Evolutionary conservation across 106 monocot species (phyloP), one percentile per base, ranked within the genome.

Genomic region (Hemerocallis citrina): DNA sequence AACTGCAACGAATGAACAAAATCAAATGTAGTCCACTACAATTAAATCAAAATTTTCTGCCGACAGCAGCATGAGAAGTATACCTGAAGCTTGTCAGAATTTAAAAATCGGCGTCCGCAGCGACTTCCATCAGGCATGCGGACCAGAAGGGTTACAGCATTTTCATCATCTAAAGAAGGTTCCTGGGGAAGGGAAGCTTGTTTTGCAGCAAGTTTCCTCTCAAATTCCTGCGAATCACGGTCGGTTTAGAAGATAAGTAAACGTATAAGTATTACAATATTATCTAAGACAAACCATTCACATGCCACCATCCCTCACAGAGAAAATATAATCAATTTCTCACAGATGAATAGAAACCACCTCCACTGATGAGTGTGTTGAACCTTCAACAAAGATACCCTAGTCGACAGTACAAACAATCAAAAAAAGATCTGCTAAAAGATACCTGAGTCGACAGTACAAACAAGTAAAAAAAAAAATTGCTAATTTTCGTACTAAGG

Each of bases 121-220:
- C 91, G 87, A 44, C 77, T 87, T 13, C 96, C 96, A 85, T 91
- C 91, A 47, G 96, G 91, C 84, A 98, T 77, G 49, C 91, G 86
- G 38, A 98, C 70, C 20, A 91, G 79, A 58, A 98, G 74, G 12
- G 91, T 98, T 17, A 98, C 79, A 38, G 91, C 71, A 78, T 70
- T 77, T 67, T 88, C 84, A 70, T 85, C 79, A 48, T 87, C 84
- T 46, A 31, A 30, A 41, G 76, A 66, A 50, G 95, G 95, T 69
- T 96, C 90, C 40, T 35, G 58, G 9, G 95, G 90, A 32, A 96
- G 70, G 15, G 81, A 87, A 57, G 86, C 82, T 64, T 89, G 59
- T 68, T 96, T 91, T 65, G 78, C 81, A 72, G 78, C 70, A 69
- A 96, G 75, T 60, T 39, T 72, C 47, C 81, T 79, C 44, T 96